Base-by-base conservation (phyloP, 352 stramenopile species). In the Phytophthora capsici region DNA sequence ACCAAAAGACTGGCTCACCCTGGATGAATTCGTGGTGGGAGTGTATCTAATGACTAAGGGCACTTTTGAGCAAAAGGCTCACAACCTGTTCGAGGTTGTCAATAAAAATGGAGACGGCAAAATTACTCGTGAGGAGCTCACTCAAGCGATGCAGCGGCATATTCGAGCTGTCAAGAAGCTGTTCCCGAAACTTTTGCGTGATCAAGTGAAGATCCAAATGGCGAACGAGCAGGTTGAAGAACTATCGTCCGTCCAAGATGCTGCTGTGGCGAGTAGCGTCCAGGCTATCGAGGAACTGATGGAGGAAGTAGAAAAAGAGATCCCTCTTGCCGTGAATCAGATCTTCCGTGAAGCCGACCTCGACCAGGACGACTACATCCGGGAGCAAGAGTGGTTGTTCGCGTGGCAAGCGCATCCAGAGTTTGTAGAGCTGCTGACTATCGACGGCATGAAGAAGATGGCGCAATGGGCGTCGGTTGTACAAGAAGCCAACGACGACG, bases 371-470 rank as follows among this genome's bases (percentile, higher is more conserved):
- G 84, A 91, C 60, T 90, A 83, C 48, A 94, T 94, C 61, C 74
- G 77, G 1, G 74, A 92, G 50, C 73, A 93, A 38, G 86, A 94
- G 63, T 94, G 86, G 86, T 63, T 93, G n/a, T 89, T 90, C 26
- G 80, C 82, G 41, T 92, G 84, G 84, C 84, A 91, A 48, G 60
- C 79, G 2, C 86, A 93, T 45, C 86, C 86, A 2, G 86, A 94
- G 57, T 89, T 94, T 26, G 84, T 94, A 6, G 86, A 94, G 61
- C 69, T 94, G 41, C 75, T 94, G 75, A 93, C 86, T 1, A 90
- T 94, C 48, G 86, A 94, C 46, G 86, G 84, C 14, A 90, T 94
- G 84, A 90, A 90, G 54, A 94, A 94, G 55, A 83, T 94, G 49
- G 80, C 82, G 22, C 82, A 92, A 51, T 91, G 84, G 84, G 84